Percentiles rank a stretch among this genome's conserved stretches.
phyloP scores from a whole-genome alignment of 345 rosid species.

The Eucalyptus brandiana region DNA sequence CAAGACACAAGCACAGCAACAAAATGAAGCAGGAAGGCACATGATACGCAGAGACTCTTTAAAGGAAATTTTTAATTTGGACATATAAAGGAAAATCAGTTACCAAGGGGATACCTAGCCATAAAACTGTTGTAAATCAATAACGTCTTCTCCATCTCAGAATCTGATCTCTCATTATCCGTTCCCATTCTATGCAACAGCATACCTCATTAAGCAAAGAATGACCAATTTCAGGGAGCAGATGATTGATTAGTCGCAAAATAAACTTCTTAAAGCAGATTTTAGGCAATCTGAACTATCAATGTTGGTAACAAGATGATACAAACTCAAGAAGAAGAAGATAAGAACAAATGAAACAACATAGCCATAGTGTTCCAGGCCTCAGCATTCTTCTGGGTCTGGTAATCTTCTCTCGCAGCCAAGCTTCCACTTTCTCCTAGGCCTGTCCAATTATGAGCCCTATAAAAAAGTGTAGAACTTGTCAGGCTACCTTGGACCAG shows the following conservation, averaged over 20 bases:
- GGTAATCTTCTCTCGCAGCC: not conserved
- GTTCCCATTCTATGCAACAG: not conserved
- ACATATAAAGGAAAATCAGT: not conserved
- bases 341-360: not conserved
- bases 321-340: not conserved
- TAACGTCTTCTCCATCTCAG: slow-evolving; percentile 7
- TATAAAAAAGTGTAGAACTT: not conserved
- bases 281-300: not conserved
- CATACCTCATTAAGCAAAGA: not conserved
- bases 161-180: slow-evolving; percentile 2
- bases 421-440: not conserved
- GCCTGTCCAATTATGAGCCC: not conserved
- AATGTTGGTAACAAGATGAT: not conserved
- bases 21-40: not conserved
- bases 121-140: slow-evolving; percentile 36
- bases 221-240: not conserved
- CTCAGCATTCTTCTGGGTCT: not conserved
- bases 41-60: not conserved
- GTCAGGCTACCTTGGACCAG: not conserved
- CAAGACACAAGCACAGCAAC: not conserved
- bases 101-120: slow-evolving; percentile 15
- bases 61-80: not conserved
- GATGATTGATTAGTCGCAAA: not conserved
- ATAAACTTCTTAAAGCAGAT: not conserved
- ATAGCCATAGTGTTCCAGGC: not conserved